Conservation (phyloP, 2,329 filamentous ascomycete genomes). For the Lasiodiplodia sp. region DNA sequence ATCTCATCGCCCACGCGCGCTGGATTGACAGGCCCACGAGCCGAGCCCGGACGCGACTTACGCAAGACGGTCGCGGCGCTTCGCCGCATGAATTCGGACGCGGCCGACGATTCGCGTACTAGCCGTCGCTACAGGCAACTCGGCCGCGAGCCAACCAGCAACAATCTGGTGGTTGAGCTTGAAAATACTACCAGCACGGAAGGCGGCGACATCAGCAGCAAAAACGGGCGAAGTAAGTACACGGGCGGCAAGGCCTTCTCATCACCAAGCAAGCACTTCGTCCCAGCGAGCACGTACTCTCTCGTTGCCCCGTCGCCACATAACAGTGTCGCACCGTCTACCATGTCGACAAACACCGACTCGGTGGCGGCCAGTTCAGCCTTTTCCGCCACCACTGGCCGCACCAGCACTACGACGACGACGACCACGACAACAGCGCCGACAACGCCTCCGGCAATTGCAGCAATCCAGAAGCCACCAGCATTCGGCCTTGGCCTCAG, state of each 20-base stretch:
- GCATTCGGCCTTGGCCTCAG: constrained; percentile 12
- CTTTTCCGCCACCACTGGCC: not conserved
- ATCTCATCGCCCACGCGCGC: constrained; percentile 6
- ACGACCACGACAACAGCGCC: not conserved
- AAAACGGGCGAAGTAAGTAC: not conserved
- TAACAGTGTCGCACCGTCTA: not conserved
- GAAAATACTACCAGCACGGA: not conserved
- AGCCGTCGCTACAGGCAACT: constrained; percentile 48
- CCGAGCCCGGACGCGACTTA: constrained; percentile 38
- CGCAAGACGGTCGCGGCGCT: constrained; percentile 44
- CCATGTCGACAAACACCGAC: not conserved
- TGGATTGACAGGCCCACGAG: constrained; percentile 40
- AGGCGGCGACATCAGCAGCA: not conserved
- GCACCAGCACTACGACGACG: constrained; percentile 5
- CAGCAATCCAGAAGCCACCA: not conserved
- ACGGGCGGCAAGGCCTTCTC: not conserved
- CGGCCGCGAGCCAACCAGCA: constrained; percentile 42
- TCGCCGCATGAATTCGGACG: constrained; percentile 48
- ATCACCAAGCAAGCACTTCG: constrained; percentile 12
- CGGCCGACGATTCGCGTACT: constrained; percentile 30
- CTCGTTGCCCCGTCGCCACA: not conserved
- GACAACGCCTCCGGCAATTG: not conserved
- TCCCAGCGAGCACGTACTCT: constrained; percentile 9
- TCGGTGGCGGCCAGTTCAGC: not conserved
- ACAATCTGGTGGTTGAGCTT: not conserved